Evolutionary conservation across 2,329 filamentous ascomycete genomes (phyloP), one percentile per base, ranked within the genome.

Genomic region (Rhexocercosporidium sp.): DNA sequence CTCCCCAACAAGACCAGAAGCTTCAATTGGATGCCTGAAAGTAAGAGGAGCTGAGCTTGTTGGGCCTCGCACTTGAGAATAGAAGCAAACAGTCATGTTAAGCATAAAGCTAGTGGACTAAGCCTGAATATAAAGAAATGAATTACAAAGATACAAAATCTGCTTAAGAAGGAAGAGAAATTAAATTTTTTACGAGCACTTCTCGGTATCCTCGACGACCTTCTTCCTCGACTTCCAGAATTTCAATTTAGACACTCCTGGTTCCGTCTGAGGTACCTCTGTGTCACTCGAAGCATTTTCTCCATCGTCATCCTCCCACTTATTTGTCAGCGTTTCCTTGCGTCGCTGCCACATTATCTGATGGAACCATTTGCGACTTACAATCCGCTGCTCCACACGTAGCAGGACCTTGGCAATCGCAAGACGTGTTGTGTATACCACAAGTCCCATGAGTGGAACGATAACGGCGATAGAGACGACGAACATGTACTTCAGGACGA

Each of bases 401-500:
- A 9, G 2, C 4, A 20, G n/a, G 27, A 54, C 29, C n/a, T 54
- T 54, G 14, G 18, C 14, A 34, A 67, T 64, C 3, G 65, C 47
- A 20, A 47, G 20, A 3, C 65, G 44, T 6, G 65, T 67, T 3
- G 65, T 67, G 29, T 67, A 67, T n/a, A 67, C 54, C 8, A 67
- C 65, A 9, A 67, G 60, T 44, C 60, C 60, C 12, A 67, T 31
- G 12, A 67, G 47, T 20, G 65, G 65, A 3, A 64, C 56, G 22
- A 67, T 67, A 22, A 67, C 53, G 25, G 65, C 60, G n/a, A 67
- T 57, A 11, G 65, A 61, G n/a, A 67, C 56, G 20, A 60, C 41
- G n/a, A 67, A 67, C 65, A 67, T 67, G 37, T 64, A 67, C 22
- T 67, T 56, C 1, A 67, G 7, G 16, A 67, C 65, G 41, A 44